A percentile compares a stretch with the other conserved stretches of the same genome.
These are phyloP conservation scores for Trichoderma lentiforme DNA, from an alignment of 2,329 filamentous ascomycete genomes.

Conservation along the genomic window DNA sequence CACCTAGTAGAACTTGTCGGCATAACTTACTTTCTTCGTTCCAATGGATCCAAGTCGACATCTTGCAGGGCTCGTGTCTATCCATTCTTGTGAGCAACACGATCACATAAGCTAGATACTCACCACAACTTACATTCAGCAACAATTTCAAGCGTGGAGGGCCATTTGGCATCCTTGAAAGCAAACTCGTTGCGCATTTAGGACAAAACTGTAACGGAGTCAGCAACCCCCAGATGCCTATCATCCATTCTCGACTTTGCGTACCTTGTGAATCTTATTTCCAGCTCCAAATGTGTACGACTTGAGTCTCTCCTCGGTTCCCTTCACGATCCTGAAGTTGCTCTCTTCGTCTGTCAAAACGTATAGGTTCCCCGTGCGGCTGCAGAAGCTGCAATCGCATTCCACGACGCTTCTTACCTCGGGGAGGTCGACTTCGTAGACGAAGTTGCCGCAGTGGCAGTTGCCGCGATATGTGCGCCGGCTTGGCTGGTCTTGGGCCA, in stretches of 20 bases:
- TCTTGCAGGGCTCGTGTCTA: neutral
- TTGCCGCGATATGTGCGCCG: conserved; percentile 51
- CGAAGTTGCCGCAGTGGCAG: conserved; percentile 55
- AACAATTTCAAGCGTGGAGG: neutral
- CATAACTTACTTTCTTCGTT: conserved; percentile 37
- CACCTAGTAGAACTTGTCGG: conserved; percentile 34
- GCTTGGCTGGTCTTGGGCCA: neutral
- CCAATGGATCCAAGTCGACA: conserved; percentile 38
- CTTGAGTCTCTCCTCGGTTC: conserved; percentile 38
- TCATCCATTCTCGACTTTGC: neutral
- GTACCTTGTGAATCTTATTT: conserved; percentile 42
- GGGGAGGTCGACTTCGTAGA: conserved; percentile 51
- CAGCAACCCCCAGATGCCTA: neutral
- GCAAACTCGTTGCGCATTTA: conserved; percentile 45
- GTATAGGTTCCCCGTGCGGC: conserved; percentile 44
- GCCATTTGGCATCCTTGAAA: conserved; percentile 24
- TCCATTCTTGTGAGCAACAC: neutral
- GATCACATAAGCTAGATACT: no score
- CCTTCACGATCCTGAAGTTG: conserved; percentile 45
- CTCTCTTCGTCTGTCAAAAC: conserved; percentile 28
- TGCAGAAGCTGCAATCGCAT: conserved; percentile 68
- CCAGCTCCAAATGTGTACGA: conserved; percentile 43
- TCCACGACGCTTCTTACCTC: conserved; percentile 54
- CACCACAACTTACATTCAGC: conserved; percentile 18
- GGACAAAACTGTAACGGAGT: conserved; percentile 45